Evolutionary conservation across 306 rosid species (phyloP).

Genomic region (Cucurbita argyrosperma): DNA sequence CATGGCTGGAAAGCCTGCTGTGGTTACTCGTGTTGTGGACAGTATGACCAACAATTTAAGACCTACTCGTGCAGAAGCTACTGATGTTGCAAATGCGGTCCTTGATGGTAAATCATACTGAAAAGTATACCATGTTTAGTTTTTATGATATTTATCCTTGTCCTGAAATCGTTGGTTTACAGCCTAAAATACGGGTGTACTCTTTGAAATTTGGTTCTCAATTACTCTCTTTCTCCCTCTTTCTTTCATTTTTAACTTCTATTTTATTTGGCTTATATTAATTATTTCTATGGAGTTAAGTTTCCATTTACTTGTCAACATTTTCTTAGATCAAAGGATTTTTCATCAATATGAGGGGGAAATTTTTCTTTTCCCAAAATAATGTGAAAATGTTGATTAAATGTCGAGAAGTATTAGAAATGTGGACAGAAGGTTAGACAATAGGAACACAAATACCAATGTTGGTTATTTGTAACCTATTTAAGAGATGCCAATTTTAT

Average conservation of each 20-base stretch:
- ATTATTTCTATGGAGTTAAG: not conserved
- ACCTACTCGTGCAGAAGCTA: conserved; percentile 99
- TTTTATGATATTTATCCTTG: not conserved
- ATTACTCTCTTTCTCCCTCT: not conserved
- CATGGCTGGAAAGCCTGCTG: conserved; percentile 99
- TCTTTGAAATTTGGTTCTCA: not conserved
- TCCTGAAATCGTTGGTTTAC: not conserved
- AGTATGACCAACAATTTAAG: conserved; percentile 97
- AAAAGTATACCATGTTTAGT: not conserved
- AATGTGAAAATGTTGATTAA: not conserved
- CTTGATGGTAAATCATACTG: conserved; percentile 55
- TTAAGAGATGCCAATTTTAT: not conserved
- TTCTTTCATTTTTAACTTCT: not conserved
- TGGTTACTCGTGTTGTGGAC: conserved; percentile 95
- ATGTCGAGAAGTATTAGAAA: not conserved
- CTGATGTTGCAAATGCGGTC: conserved; percentile 99
- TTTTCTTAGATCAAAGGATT: not conserved
- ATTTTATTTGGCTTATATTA: not conserved
- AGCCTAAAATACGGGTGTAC: not conserved
- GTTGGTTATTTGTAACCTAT: not conserved
- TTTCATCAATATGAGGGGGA: not conserved
- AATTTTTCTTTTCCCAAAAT: not conserved
- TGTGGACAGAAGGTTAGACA: not conserved
- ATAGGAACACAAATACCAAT: not conserved
- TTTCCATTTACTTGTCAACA: not conserved